Percentiles rank a stretch among this genome's conserved stretches.
Conservation (phyloP, 2,329 filamentous ascomycete species). For the Exophiala alcalophila region DNA sequence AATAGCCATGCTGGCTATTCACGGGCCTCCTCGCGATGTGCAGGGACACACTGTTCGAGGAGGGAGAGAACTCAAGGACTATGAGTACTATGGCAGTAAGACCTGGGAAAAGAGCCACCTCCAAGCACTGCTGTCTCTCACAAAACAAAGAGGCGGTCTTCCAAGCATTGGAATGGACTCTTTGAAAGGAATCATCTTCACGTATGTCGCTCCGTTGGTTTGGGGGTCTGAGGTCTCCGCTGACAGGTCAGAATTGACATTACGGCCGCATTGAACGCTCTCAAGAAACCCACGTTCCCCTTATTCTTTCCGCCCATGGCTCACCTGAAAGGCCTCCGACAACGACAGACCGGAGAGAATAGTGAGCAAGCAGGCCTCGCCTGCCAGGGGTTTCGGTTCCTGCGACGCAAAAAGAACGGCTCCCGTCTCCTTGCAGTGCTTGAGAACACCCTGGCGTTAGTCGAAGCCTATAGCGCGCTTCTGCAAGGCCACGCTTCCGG, state of each 20-base stretch:
- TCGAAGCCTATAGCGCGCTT: slow-evolving; percentile 8
- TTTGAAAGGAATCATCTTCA: slow-evolving; percentile 11
- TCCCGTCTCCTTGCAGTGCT: slow-evolving; percentile 2
- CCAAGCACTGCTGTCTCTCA: slow-evolving; percentile 11
- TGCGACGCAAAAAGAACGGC: slow-evolving; percentile 1
- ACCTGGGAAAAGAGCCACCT: slow-evolving; percentile 15
- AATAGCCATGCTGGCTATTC: slow-evolving; percentile 15
- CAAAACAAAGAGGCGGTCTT: slow-evolving; percentile 14
- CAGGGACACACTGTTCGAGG: background rate
- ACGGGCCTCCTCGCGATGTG: slow-evolving; percentile 1
- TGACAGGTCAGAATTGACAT: slow-evolving; percentile 12
- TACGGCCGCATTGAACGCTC: slow-evolving; percentile 3
- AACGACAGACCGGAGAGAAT: background rate
- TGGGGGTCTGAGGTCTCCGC: background rate
- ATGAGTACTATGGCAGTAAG: slow-evolving; percentile 15
- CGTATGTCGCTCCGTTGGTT: slow-evolving; percentile 5
- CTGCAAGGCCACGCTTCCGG: slow-evolving; percentile 2
- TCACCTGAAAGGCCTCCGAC: slow-evolving; percentile 2
- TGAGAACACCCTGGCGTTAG: slow-evolving; percentile 3
- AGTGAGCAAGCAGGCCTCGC: background rate
- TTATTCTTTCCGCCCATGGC: slow-evolving; percentile 2
- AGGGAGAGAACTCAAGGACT: slow-evolving; percentile 1
- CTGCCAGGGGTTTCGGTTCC: slow-evolving; percentile 6
- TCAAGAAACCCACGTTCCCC: slow-evolving; percentile 12
- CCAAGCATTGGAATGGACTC: slow-evolving; percentile 6